These are phyloP conservation scores for Pyrenochaeta sp. DNA, from an alignment of 2,329 filamentous ascomycete genomes.

Conservation along the genomic window DNA sequence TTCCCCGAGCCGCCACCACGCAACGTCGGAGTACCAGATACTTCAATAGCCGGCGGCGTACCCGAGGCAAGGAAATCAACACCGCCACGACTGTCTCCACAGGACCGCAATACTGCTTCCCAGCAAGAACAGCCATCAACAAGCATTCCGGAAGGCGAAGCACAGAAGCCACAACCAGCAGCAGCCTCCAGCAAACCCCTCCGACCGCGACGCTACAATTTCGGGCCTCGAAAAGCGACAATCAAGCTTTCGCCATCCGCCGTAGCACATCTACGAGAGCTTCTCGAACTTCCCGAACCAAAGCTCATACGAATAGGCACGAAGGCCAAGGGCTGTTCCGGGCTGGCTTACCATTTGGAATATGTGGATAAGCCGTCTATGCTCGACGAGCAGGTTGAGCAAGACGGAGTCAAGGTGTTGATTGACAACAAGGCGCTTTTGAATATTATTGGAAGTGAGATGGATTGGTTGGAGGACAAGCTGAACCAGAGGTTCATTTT, in stretches of 20 bases:
- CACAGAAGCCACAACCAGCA: constrained; percentile 68
- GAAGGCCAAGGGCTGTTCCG: constrained; percentile 92
- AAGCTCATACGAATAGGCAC: constrained; percentile 96
- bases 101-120: constrained; percentile 24
- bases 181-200: constrained; percentile 49
- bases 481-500: constrained; percentile 92
- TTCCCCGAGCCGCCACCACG: constrained; percentile 65
- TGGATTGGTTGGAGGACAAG: constrained; percentile 99
- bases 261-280: constrained; percentile 76
- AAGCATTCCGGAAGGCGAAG: constrained; percentile 68
- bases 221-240: constrained; percentile 86
- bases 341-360: constrained; percentile 90
- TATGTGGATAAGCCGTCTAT: constrained; percentile 89
- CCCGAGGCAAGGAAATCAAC: constrained; percentile 59
- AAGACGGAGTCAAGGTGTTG: constrained; percentile 93
- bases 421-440: constrained; percentile 98
- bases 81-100: constrained; percentile 51
- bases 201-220: constrained; percentile 69
- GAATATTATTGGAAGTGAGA: constrained; percentile 97
- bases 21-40: constrained; percentile 66
- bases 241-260: constrained; percentile 85
- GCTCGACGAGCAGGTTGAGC: constrained; percentile 92
- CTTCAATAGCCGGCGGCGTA: constrained; percentile 65
- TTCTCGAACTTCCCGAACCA: constrained; percentile 85
- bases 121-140: constrained; percentile 48